Evolutionary conservation across 768 basidiomycete species (phyloP).

Genomic region (Tulasnella calospora): DNA sequence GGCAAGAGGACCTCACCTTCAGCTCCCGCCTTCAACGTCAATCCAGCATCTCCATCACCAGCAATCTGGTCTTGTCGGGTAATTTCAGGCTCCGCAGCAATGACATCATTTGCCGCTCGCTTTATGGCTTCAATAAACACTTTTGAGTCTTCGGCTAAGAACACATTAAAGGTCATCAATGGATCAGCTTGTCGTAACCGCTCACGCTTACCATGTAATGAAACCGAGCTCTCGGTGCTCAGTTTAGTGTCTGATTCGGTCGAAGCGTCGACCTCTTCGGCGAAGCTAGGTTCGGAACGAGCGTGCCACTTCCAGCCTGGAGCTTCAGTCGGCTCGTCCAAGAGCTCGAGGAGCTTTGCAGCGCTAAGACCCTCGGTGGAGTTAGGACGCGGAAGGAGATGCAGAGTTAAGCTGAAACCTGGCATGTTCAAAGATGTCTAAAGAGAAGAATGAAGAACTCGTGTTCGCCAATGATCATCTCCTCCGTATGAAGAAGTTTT

Average conservation of each 20-base stretch:
- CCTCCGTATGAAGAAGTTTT: background rate
- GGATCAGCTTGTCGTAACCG: background rate
- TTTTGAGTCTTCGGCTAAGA: slow-evolving; percentile 45
- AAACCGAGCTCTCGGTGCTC: background rate
- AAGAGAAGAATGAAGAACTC: background rate
- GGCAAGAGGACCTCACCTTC: slow-evolving; percentile 44
- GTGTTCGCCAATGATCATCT: background rate
- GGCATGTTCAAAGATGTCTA: slow-evolving; percentile 84
- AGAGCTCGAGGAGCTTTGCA: slow-evolving; percentile 53
- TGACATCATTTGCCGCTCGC: slow-evolving; percentile 59
- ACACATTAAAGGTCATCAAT: background rate
- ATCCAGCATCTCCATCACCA: slow-evolving; percentile 79
- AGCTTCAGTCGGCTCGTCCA: slow-evolving; percentile 61
- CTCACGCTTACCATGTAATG: background rate
- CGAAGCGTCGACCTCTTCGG: background rate
- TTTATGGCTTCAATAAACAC: slow-evolving; percentile 53
- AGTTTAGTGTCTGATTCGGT: background rate
- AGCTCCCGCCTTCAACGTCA: slow-evolving; percentile 70
- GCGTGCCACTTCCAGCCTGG: slow-evolving; percentile 87
- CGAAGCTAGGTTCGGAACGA: slow-evolving; percentile 35
- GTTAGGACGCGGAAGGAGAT: slow-evolving; percentile 58
- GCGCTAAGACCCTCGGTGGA: slow-evolving; percentile 38
- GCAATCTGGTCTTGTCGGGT: slow-evolving; percentile 87
- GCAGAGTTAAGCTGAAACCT: slow-evolving; percentile 79
- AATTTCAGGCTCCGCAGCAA: slow-evolving; percentile 80